phyloP scores from a whole-genome alignment of 768 basidiomycete species.

The Trametes cingulata region DNA sequence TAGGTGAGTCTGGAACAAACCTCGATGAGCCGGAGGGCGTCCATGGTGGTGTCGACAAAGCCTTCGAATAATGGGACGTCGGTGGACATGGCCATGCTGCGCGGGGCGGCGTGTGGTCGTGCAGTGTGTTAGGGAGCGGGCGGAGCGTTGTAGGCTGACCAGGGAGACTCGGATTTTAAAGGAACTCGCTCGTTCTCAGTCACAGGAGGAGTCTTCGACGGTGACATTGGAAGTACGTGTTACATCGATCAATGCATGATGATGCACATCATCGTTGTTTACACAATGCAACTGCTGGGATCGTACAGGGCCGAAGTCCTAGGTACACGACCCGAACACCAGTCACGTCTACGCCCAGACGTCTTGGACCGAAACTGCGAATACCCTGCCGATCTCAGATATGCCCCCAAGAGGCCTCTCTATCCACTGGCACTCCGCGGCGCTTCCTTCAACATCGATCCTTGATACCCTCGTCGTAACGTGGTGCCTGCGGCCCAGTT shows the following conservation, averaged over 20 bases:
- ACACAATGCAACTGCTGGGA: constrained; percentile 14
- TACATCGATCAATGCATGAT: constrained; percentile 17
- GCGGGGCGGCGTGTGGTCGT: neutral
- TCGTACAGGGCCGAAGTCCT: constrained; percentile 4
- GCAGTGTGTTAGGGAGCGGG: neutral
- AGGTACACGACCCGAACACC: constrained; percentile 15
- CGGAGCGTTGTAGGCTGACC: constrained; percentile 2
- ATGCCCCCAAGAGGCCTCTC: neutral
- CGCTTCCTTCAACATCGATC: constrained; percentile 4
- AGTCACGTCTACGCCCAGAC: neutral
- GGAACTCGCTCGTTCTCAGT: constrained; percentile 3
- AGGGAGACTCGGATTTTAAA: constrained; percentile 10
- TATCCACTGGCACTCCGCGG: constrained; percentile 9
- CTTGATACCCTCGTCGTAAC: constrained; percentile 5
- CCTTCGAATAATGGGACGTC: constrained; percentile 66
- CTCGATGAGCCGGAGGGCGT: constrained; percentile 75
- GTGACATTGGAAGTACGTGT: constrained; percentile 20
- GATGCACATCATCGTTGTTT: constrained; percentile 11
- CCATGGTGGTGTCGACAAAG: constrained; percentile 78
- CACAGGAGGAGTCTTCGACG: constrained; percentile 13
- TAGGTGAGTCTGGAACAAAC: constrained; percentile 1
- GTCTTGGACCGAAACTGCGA: constrained; percentile 5
- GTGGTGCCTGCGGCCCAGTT: neutral
- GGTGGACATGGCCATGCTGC: constrained; percentile 20
- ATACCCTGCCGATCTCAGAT: constrained; percentile 12